Conservation (phyloP, 495 filamentous ascomycete species). For the Penicillium roqueforti region DNA sequence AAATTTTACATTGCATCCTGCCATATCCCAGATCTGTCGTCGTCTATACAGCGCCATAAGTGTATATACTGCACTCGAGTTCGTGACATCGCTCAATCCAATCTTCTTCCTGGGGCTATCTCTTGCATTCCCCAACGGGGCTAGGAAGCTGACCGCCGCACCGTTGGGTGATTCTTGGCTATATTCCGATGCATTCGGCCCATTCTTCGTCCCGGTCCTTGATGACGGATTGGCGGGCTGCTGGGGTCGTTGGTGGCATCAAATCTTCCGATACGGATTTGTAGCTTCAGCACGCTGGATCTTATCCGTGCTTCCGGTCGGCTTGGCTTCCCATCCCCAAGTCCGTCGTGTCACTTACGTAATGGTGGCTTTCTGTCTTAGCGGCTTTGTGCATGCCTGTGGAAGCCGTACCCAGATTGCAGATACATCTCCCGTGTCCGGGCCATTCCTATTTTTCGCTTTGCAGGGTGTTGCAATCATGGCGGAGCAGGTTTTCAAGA, state of each 20-base stretch:
- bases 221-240: slow-evolving; percentile 67
- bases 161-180: slow-evolving; percentile 58
- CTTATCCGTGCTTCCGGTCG: slow-evolving; percentile 33
- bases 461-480: slow-evolving; percentile 53
- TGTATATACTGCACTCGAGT: slow-evolving; percentile 51
- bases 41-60: slow-evolving; percentile 44
- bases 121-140: slow-evolving; percentile 37
- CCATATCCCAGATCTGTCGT: slow-evolving; percentile 46
- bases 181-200: slow-evolving; percentile 62
- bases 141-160: slow-evolving; percentile 35
- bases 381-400: slow-evolving; percentile 56
- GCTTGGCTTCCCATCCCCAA: slow-evolving; percentile 5
- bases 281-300: slow-evolving; percentile 51
- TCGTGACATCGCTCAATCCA: slow-evolving; percentile 52
- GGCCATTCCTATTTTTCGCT: slow-evolving; percentile 54
- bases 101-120: slow-evolving; percentile 55
- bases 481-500: slow-evolving; percentile 40
- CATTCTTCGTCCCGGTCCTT: slow-evolving; percentile 47
- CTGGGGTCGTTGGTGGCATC: slow-evolving; percentile 89
- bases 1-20: slow-evolving; percentile 24
- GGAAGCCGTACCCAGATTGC: slow-evolving; percentile 53
- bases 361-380: slow-evolving; percentile 53
- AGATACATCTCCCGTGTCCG: slow-evolving; percentile 36
- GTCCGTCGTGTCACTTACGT: slow-evolving; percentile 29
- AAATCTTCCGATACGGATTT: slow-evolving; percentile 75